These are phyloP conservation scores for Tephrocybe sp. DNA, from an alignment of 768 basidiomycete genomes.

Conservation along the genomic window DNA sequence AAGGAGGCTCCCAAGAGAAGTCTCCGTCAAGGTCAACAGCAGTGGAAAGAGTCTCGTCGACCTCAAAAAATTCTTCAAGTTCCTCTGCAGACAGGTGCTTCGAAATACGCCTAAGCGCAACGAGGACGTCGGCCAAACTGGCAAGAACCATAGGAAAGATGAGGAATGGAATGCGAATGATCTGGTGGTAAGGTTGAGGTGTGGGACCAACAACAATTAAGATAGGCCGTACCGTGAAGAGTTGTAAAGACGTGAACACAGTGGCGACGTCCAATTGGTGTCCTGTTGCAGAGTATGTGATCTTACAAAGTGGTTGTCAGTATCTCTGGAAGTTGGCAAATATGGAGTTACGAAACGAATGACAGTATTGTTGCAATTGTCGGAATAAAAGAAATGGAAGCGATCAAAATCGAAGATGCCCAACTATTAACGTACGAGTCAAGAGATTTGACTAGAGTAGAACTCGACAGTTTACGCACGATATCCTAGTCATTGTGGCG, in stretches of 20 bases:
- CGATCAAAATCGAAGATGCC: constrained; percentile 37
- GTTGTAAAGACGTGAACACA: constrained; percentile 56
- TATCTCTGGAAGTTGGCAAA: not conserved
- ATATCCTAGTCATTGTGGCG: constrained; percentile 32
- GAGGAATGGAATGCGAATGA: constrained; percentile 57
- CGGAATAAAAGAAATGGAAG: constrained; percentile 49
- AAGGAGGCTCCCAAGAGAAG: constrained; percentile 49
- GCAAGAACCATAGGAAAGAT: constrained; percentile 55
- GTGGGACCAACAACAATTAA: not conserved
- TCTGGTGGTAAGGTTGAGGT: constrained; percentile 27
- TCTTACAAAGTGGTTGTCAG: constrained; percentile 29
- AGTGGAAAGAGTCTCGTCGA: constrained; percentile 33
- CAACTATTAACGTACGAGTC: constrained; percentile 24
- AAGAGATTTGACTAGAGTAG: not conserved
- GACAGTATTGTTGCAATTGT: constrained; percentile 47
- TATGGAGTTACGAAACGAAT: constrained; percentile 37
- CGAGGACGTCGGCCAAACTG: constrained; percentile 44
- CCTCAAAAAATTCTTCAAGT: constrained; percentile 40
- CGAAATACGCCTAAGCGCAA: constrained; percentile 47
- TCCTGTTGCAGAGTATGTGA: constrained; percentile 59
- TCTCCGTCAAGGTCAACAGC: constrained; percentile 50
- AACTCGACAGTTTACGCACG: constrained; percentile 28
- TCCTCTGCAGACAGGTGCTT: constrained; percentile 56
- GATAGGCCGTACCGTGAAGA: constrained; percentile 47
- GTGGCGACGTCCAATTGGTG: constrained; percentile 51